Evolutionary conservation across 768 basidiomycete species (phyloP).

Genomic region (Boletus pseudo-olivaceus): DNA sequence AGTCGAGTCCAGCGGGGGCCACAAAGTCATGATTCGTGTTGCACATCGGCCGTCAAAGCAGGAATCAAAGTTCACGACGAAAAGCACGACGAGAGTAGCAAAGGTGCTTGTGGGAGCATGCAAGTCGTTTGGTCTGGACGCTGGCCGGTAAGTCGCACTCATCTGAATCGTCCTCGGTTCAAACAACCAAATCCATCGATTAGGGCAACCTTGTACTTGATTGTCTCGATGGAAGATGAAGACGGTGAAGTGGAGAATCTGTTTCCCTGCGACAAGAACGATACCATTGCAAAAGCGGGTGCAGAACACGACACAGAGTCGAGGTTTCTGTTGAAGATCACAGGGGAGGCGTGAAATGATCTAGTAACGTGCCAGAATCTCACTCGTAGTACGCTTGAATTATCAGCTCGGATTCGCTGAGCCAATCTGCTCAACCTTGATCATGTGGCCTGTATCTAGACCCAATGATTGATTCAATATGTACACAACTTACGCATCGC

Average conservation of each 20-base stretch:
- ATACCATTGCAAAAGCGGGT: constrained; percentile 26
- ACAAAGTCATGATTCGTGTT: constrained; percentile 29
- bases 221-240: constrained; percentile 24
- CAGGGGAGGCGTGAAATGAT: constrained; percentile 19
- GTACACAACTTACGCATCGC: not conserved
- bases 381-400: not conserved
- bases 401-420: not conserved
- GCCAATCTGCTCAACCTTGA: not conserved
- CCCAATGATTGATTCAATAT: not conserved
- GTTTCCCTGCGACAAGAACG: constrained; percentile 28
- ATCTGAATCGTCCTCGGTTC: not conserved
- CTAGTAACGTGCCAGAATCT: not conserved
- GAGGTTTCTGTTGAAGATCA: constrained; percentile 22
- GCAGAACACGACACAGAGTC: constrained; percentile 24
- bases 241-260: constrained; percentile 26
- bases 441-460: not conserved
- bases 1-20: constrained; percentile 2
- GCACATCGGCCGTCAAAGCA: constrained; percentile 28
- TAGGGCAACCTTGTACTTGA: constrained; percentile 26
- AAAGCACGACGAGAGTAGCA: constrained; percentile 29
- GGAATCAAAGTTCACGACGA: constrained; percentile 31
- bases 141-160: constrained; percentile 13
- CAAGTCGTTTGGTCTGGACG: constrained; percentile 29
- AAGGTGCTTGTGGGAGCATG: constrained; percentile 27
- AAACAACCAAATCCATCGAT: not conserved